These are phyloP conservation scores for Daldinia concentrica DNA, from an alignment of 495 filamentous ascomycete genomes.

Conservation along the genomic window DNA sequence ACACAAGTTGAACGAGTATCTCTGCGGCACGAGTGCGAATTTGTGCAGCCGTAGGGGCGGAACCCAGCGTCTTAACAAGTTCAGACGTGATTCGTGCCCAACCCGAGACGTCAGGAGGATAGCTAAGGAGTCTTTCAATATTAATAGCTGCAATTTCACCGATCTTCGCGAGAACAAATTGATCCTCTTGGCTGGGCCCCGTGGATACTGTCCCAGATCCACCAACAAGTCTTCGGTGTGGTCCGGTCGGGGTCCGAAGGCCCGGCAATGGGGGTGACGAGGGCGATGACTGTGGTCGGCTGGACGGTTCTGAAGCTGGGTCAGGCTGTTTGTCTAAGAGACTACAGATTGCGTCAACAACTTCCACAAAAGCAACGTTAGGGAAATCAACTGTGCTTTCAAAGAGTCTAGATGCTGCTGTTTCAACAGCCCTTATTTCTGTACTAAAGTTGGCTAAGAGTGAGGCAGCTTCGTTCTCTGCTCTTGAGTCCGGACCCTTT, in stretches of 20 bases:
- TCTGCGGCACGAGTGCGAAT: conserved; percentile 77
- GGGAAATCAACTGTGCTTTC: conserved; percentile 92
- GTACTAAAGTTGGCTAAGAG: conserved; percentile 72
- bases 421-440: conserved; percentile 87
- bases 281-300: conserved; percentile 50
- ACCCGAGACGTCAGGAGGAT: conserved; percentile 69
- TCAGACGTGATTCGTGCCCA: conserved; percentile 78
- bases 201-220: conserved; percentile 64
- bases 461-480: conserved; percentile 55
- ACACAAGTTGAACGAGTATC: conserved; percentile 76
- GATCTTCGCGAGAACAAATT: conserved; percentile 84
- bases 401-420: conserved; percentile 85
- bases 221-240: conserved; percentile 69
- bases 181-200: conserved; percentile 68
- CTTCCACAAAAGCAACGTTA: conserved; percentile 78
- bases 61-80: conserved; percentile 72
- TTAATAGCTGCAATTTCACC: conserved; percentile 82
- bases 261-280: conserved; percentile 16
- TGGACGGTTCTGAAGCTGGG: conserved; percentile 44
- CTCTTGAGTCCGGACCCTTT: conserved; percentile 53
- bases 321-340: conserved; percentile 61
- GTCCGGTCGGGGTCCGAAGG: conserved; percentile 48
- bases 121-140: conserved; percentile 73
- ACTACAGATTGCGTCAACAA: conserved; percentile 77
- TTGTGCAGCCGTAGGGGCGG: conserved; percentile 59